A percentile compares a stretch with the other conserved stretches of the same genome.
These are phyloP conservation scores for Viola pubescens DNA, from an alignment of 441 rosid species.

Conservation along the genomic window DNA sequence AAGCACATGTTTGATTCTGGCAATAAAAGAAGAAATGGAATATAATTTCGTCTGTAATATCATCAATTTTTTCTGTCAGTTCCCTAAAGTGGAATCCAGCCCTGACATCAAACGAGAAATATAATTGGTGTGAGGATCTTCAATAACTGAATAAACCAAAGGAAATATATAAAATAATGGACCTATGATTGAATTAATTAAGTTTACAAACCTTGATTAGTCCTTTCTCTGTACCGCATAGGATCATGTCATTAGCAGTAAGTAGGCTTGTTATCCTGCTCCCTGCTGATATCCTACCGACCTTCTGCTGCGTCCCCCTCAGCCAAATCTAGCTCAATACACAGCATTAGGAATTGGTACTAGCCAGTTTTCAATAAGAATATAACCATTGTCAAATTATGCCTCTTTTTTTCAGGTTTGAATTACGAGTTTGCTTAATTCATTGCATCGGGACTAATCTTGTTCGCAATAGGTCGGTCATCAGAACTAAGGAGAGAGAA, in stretches of 20 bases:
- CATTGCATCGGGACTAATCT: no score
- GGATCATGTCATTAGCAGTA: constrained; percentile 60
- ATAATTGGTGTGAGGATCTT: constrained; percentile 1
- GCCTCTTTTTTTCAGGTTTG: no score
- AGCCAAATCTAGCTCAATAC: constrained; percentile 55
- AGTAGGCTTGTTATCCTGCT: constrained; percentile 86
- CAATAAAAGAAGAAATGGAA: neutral
- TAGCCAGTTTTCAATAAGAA: neutral
- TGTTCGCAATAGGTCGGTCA: no score
- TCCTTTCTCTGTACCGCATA: constrained; percentile 89
- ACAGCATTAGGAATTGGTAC: neutral
- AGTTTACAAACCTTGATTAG: constrained; percentile 54
- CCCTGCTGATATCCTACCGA: constrained; percentile 83
- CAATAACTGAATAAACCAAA: neutral
- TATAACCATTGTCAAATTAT: no score
- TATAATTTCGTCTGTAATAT: no score
- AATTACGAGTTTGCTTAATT: no score
- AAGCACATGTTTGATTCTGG: neutral
- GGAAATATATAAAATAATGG: neutral
- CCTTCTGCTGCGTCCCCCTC: constrained; percentile 73
- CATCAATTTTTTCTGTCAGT: neutral
- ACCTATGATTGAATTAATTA: neutral
- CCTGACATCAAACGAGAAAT: constrained; percentile 32
- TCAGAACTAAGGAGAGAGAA: no score
- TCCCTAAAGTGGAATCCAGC: constrained; percentile 67